Evolutionary conservation across 2,329 filamentous ascomycete genomes (phyloP), one percentile per base, ranked within the genome.

Genomic region (Aspergillus sp.): DNA sequence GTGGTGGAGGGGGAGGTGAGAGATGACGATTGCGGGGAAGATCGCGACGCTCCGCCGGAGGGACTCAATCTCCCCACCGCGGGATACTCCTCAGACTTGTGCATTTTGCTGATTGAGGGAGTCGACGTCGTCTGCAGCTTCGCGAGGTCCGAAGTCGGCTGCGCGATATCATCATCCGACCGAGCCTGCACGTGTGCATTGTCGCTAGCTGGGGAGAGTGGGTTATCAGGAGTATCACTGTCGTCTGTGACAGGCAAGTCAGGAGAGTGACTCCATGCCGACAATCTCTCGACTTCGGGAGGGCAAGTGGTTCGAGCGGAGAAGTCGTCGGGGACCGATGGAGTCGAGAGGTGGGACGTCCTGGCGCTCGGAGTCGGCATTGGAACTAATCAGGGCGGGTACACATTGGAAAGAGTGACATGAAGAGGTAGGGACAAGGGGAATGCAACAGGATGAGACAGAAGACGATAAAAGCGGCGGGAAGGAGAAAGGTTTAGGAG

Each of bases 351-450:
- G 32, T 49, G 51, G 51, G 57, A 58, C 53, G 56, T 58, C 54
- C 52, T 62, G 59, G 57, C 47, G 53, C 58, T 64, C 46, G 61
- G 63, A 36, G 66, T 70, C 49, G 68, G 68, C 68, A 72, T 72
- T 57, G 55, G 61, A 54, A 53, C 50, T 48, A 51, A 52, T 59
- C 40, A 61, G 44, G 36, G 42, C 41, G 45, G 44, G 45, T n/a
- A n/a, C n/a, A n/a, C n/a, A n/a, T n/a, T n/a, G n/a, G n/a, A n/a
- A n/a, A n/a, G n/a, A n/a, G n/a, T n/a, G n/a, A n/a, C n/a, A n/a
- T n/a, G n/a, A n/a, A n/a, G n/a, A n/a, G n/a, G n/a, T n/a, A 45
- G 45, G 51, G 45, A 55, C 56, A 61, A 59, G 47, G 55, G 55
- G 49, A 45, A 46, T 32, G 39, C 32, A 44, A 28, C 26, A 3